phyloP scores from a whole-genome alignment of 805 yeast genomes.

The Starmerella floris region DNA sequence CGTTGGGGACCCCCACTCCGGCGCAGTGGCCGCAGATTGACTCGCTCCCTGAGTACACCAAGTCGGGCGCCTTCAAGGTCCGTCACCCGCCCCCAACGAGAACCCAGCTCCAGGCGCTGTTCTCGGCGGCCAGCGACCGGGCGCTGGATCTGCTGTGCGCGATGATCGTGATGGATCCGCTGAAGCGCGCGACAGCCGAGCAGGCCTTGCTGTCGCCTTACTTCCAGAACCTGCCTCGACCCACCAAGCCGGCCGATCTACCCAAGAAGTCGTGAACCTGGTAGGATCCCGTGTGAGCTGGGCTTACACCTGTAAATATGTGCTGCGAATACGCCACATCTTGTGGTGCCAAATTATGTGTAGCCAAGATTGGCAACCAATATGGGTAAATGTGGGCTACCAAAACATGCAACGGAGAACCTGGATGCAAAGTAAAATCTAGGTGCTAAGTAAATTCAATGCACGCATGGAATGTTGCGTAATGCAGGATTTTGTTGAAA shows the following conservation, averaged over 20 bases:
- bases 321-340: too few species aligned
- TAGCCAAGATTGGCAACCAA: too few species aligned
- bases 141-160: slow-evolving; percentile 65
- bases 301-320: too few species aligned
- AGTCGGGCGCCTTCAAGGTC: slow-evolving; percentile 14
- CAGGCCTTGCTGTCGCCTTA: slow-evolving; percentile 52
- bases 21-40: slow-evolving; percentile 83
- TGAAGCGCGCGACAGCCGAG: slow-evolving; percentile 51
- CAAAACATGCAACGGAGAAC: too few species aligned
- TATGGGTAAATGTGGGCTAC: too few species aligned
- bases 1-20: slow-evolving; percentile 92
- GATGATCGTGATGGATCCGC: slow-evolving; percentile 67
- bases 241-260: slow-evolving; percentile 51
- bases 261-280: slow-evolving; percentile 33
- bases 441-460: too few species aligned
- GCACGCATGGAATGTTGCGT: too few species aligned
- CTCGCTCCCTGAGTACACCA: slow-evolving; percentile 53
- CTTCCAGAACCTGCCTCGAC: slow-evolving; percentile 60
- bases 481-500: too few species aligned
- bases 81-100: slow-evolving; percentile 77
- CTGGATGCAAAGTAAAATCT: too few species aligned
- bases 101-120: slow-evolving; percentile 65
- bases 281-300: too few species aligned
- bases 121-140: slow-evolving; percentile 77
- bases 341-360: too few species aligned